A percentile compares a stretch with the other conserved stretches of the same genome.
Evolutionary conservation across 2,329 filamentous ascomycete genomes (phyloP).

Genomic region (Penicillium paneum): DNA sequence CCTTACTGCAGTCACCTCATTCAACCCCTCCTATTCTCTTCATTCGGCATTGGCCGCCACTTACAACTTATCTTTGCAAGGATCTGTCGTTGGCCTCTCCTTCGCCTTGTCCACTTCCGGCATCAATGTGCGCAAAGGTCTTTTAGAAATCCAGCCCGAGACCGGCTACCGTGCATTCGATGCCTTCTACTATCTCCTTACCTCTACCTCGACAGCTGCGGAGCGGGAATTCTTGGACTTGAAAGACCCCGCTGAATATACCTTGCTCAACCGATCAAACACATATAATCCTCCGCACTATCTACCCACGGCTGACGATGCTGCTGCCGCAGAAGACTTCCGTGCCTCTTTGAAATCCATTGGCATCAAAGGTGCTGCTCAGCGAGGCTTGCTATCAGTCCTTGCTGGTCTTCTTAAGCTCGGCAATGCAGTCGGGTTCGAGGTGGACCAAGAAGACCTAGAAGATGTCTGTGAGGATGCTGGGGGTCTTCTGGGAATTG

Average conservation of each 20-base stretch:
- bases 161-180: constrained; percentile 89
- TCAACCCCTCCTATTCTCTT: constrained; percentile 78
- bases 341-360: constrained; percentile 81
- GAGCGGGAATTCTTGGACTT: constrained; percentile 87
- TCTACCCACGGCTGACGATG: constrained; percentile 87
- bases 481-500: constrained; percentile 76
- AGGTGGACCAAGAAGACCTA: constrained; percentile 77
- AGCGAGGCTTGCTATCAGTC: constrained; percentile 79
- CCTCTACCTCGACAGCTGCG: constrained; percentile 80
- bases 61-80: constrained; percentile 75
- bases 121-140: constrained; percentile 75
- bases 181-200: constrained; percentile 94
- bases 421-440: constrained; percentile 82
- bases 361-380: constrained; percentile 82
- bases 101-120: constrained; percentile 81
- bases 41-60: constrained; percentile 78
- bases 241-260: constrained; percentile 71
- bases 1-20: constrained; percentile 78
- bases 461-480: constrained; percentile 90
- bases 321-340: constrained; percentile 89
- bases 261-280: constrained; percentile 74
- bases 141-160: constrained; percentile 76
- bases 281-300: constrained; percentile 86
- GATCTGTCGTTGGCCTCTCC: constrained; percentile 71
- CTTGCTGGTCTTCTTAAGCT: constrained; percentile 86